These are phyloP conservation scores for Myxozyma mucilagina DNA, from an alignment of 805 yeast genomes.

Conservation along the genomic window DNA sequence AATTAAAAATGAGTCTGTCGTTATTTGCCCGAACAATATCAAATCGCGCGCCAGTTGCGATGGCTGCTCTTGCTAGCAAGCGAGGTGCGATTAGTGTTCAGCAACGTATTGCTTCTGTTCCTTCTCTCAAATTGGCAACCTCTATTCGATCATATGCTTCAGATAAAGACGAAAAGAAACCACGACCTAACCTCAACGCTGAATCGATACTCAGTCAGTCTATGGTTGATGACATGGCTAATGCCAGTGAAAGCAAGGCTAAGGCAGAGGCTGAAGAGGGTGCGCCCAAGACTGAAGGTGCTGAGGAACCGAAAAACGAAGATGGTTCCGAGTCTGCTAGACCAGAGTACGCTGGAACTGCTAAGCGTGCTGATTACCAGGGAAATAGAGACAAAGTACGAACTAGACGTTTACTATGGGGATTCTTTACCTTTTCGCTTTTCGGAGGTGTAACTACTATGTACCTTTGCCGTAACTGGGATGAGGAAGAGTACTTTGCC, in stretches of 20 bases:
- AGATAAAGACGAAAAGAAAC: constrained; percentile 24
- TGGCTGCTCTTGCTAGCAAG: neutral
- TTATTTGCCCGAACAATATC: constrained; percentile 8
- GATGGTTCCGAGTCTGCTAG: constrained; percentile 20
- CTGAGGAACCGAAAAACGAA: constrained; percentile 24
- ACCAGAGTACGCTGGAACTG: constrained; percentile 56
- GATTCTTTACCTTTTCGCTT: constrained; percentile 8
- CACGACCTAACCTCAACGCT: constrained; percentile 25
- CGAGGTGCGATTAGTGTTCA: neutral
- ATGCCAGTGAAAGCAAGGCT: constrained; percentile 1
- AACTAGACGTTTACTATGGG: constrained; percentile 14
- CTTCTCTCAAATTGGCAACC: neutral
- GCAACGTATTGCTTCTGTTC: neutral
- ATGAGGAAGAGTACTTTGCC: constrained; percentile 63
- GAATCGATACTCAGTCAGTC: constrained; percentile 29
- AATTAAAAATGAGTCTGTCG: constrained; percentile 6
- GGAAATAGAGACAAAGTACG: constrained; percentile 38
- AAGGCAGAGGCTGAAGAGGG: neutral
- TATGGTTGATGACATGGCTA: constrained; percentile 17
- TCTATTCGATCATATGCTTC: constrained; percentile 4
- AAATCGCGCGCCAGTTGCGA: neutral
- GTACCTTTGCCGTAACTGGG: constrained; percentile 29
- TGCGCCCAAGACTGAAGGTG: constrained; percentile 16
- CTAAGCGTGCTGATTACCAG: constrained; percentile 43
- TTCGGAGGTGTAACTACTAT: constrained; percentile 12